A percentile compares a stretch with the other conserved stretches of the same genome.
phyloP scores from a whole-genome alignment of 2,329 filamentous ascomycete genomes.

The Colletotrichum sublineola region DNA sequence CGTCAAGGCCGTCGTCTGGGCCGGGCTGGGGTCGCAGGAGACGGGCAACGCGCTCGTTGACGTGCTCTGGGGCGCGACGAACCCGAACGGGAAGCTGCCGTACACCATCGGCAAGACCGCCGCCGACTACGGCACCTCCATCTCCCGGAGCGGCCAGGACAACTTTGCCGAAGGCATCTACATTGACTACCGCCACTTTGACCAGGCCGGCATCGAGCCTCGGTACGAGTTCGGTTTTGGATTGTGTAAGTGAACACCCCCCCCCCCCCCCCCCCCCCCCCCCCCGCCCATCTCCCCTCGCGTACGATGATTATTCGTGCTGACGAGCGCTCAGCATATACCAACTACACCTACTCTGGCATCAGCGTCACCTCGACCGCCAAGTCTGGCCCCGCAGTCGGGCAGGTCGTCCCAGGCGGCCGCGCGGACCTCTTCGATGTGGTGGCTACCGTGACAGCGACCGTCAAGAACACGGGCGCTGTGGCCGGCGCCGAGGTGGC shows the following conservation, averaged over 20 bases:
- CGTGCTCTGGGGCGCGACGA: slow-evolving; percentile 73
- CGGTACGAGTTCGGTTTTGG: slow-evolving; percentile 76
- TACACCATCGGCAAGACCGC: slow-evolving; percentile 65
- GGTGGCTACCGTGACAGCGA: slow-evolving; percentile 66
- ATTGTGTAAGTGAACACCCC: slow-evolving; percentile 57
- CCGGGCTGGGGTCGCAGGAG: slow-evolving; percentile 81
- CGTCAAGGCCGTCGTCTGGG: slow-evolving; percentile 81
- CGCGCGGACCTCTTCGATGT: slow-evolving; percentile 60
- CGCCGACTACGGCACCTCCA: slow-evolving; percentile 59
- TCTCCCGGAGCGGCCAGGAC: slow-evolving; percentile 56
- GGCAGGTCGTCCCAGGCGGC: slow-evolving; percentile 58
- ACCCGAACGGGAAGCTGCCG: slow-evolving; percentile 61
- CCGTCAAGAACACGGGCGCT: slow-evolving; percentile 74
- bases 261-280: no score
- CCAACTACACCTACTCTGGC: slow-evolving; percentile 72
- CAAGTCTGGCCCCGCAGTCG: slow-evolving; percentile 56
- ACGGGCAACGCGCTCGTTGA: slow-evolving; percentile 82
- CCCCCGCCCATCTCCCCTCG: not conserved
- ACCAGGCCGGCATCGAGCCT: slow-evolving; percentile 67
- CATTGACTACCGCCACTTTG: slow-evolving; percentile 75
- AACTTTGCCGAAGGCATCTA: slow-evolving; percentile 71
- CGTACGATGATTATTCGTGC: not conserved
- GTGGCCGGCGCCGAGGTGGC: slow-evolving; percentile 74
- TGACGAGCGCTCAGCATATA: slow-evolving; percentile 66
- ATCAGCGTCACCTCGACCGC: slow-evolving; percentile 58